Percentiles rank a stretch among this genome's conserved stretches.
Evolutionary conservation across 805 yeast species (phyloP).

Genomic region (Sugiyamaella floridensis): DNA sequence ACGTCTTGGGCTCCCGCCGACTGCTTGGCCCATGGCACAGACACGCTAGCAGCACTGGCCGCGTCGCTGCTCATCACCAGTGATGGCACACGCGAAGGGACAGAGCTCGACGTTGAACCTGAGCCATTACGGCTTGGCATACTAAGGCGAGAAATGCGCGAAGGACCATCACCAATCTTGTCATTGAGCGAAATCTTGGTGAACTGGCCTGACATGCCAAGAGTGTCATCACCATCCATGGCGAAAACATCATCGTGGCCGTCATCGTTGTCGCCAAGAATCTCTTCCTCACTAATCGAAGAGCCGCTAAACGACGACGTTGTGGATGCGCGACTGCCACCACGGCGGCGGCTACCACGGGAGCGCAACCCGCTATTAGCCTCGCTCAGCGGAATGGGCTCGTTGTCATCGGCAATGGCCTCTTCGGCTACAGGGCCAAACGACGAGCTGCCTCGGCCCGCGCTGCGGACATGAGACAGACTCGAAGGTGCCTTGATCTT

Average conservation of each 20-base stretch:
- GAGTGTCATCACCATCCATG: constrained; percentile 15
- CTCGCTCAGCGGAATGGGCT: background rate
- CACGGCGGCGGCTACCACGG: background rate
- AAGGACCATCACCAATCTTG: background rate
- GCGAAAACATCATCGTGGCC: constrained; percentile 21
- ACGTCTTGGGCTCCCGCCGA: background rate
- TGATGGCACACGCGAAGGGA: constrained; percentile 22
- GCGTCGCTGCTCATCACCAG: constrained; percentile 3
- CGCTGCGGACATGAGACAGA: constrained; percentile 11
- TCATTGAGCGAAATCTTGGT: constrained; percentile 3
- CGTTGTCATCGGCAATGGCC: constrained; percentile 7
- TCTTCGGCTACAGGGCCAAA: constrained; percentile 11
- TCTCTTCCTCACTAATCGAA: background rate
- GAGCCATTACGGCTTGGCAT: constrained; percentile 6
- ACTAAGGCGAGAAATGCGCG: background rate
- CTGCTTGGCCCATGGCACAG: background rate
- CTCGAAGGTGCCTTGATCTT: constrained; percentile 11
- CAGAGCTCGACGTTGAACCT: constrained; percentile 19
- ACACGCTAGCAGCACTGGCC: background rate
- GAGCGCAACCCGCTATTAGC: constrained; percentile 1
- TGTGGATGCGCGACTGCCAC: background rate
- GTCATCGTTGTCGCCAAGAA: constrained; percentile 5
- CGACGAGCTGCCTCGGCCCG: constrained; percentile 7
- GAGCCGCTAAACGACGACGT: background rate
- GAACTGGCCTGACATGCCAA: constrained; percentile 5